Conservation (phyloP, 345 rosid genomes). For the Orychophragmus violaceus region DNA sequence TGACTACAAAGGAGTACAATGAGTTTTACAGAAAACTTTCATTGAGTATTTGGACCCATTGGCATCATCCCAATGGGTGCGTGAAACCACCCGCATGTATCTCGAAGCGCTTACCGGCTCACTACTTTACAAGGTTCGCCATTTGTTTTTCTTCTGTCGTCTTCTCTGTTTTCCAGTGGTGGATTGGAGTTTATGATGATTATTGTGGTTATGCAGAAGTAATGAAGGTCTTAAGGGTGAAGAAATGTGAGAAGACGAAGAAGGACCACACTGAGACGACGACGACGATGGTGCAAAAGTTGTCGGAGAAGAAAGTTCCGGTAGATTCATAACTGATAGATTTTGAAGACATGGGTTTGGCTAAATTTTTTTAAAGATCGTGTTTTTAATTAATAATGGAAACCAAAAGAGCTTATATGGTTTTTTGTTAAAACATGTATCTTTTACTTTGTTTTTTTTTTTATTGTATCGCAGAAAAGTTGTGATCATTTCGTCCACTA, state of each 20-base stretch:
- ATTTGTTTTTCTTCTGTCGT: background rate
- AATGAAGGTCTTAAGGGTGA: slow-evolving; percentile 67
- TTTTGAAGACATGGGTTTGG: background rate
- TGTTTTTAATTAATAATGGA: background rate
- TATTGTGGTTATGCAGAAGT: slow-evolving; percentile 45
- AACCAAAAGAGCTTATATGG: background rate
- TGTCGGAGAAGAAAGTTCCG: slow-evolving; percentile 32
- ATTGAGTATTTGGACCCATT: slow-evolving; percentile 86
- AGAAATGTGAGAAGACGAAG: slow-evolving; percentile 66
- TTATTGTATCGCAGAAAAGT: too few species aligned
- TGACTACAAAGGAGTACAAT: slow-evolving; percentile 77
- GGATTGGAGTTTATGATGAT: background rate
- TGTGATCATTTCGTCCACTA: too few species aligned
- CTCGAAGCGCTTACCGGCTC: slow-evolving; percentile 77
- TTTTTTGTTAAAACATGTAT: too few species aligned
- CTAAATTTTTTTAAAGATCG: background rate
- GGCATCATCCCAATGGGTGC: slow-evolving; percentile 94
- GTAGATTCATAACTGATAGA: slow-evolving; percentile 22
- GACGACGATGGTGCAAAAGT: slow-evolving; percentile 27
- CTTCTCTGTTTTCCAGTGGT: background rate
- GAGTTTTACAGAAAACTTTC: too few species aligned
- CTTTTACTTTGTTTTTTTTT: too few species aligned
- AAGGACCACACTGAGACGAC: slow-evolving; percentile 39
- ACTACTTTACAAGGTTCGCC: slow-evolving; percentile 68
- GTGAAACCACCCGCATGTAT: too few species aligned